These are phyloP conservation scores for Neophaeococcomyces mojaviensis DNA, from an alignment of 2,329 filamentous ascomycete genomes.

Conservation along the genomic window DNA sequence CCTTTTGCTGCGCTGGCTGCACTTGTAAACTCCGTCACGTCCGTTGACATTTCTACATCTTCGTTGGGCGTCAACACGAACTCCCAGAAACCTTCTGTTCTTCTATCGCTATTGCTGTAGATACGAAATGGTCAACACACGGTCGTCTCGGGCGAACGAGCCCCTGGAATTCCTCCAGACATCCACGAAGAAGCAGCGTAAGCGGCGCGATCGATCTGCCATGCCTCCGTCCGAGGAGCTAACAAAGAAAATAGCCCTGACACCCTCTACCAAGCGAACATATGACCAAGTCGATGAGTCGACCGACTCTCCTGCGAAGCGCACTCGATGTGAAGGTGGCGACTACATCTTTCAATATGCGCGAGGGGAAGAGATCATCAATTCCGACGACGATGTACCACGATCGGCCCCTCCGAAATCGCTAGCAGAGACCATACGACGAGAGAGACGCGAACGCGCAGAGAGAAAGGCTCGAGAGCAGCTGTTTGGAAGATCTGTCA, in stretches of 20 bases:
- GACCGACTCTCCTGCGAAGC: not conserved
- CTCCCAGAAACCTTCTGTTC: no score
- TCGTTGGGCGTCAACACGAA: no score
- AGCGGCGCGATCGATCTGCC: not conserved
- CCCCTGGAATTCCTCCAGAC: conserved; percentile 3
- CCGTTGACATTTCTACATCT: no score
- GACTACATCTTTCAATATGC: conserved; percentile 1
- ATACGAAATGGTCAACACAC: conserved; percentile 7
- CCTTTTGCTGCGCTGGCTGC: no score
- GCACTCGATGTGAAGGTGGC: not conserved
- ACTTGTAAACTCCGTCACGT: no score
- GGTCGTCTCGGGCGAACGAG: conserved; percentile 4
- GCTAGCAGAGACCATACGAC: conserved; percentile 1
- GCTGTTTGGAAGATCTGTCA: no score
- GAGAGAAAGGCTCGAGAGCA: conserved; percentile 1
- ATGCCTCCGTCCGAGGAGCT: not conserved
- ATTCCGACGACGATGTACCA: not conserved
- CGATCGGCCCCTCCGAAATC: not conserved
- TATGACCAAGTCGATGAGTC: not conserved
- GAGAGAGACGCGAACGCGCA: conserved; percentile 2
- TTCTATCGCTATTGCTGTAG: no score
- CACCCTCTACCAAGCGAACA: conserved; percentile 1
- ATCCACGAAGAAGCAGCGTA: conserved; percentile 1
- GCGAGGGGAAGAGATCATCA: not conserved
- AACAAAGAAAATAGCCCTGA: not conserved